Evolutionary conservation across 192 early-diverging fungal genomes (phyloP).

Genomic region (Coemansia sp.): DNA sequence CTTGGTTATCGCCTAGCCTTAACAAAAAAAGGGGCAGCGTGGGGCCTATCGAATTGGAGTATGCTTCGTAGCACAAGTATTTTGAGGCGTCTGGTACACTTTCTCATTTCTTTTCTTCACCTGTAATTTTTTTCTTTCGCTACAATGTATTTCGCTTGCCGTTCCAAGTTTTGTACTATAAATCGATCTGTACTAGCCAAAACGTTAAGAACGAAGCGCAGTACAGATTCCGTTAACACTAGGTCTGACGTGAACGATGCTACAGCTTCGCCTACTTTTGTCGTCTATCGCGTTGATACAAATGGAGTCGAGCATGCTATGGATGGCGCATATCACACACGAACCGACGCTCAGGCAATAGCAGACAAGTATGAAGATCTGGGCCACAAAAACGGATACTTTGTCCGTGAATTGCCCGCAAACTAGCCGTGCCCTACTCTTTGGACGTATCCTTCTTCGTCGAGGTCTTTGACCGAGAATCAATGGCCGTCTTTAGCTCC

Average conservation of each 20-base stretch:
- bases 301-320: slow-evolving; percentile 37
- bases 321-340: slow-evolving; percentile 13
- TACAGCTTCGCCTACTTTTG: neutral
- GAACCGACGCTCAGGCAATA: slow-evolving; percentile 12
- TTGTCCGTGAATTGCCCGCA: slow-evolving; percentile 13
- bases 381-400: slow-evolving; percentile 46
- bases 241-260: neutral
- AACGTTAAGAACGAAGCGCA: neutral
- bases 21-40: neutral
- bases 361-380: slow-evolving; percentile 27
- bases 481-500: slow-evolving; percentile 46
- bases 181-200: neutral
- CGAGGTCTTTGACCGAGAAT: slow-evolving; percentile 10
- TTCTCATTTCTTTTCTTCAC: neutral
- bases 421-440: neutral
- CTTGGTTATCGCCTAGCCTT: slow-evolving; percentile 22
- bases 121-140: neutral
- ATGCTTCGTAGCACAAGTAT: neutral
- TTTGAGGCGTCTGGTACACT: neutral
- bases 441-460: neutral
- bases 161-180: neutral
- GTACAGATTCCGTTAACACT: neutral
- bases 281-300: slow-evolving; percentile 33
- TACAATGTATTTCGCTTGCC: neutral
- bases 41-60: neutral